Evolutionary conservation across 2,329 filamentous ascomycete genomes (phyloP).

Genomic region (Phialophora verrucosa): DNA sequence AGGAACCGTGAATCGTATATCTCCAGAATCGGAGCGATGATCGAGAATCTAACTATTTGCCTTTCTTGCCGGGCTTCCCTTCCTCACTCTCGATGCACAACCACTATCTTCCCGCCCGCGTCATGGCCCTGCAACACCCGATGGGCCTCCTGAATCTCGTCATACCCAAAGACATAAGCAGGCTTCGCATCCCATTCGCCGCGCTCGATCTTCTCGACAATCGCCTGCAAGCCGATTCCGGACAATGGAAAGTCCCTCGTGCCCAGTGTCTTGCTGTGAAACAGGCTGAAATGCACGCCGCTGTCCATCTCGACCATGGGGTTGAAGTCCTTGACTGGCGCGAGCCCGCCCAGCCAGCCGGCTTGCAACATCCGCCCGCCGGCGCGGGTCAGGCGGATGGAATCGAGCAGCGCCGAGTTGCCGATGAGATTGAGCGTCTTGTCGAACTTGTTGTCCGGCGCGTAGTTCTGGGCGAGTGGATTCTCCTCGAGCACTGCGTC

Average conservation of each 20-base stretch:
- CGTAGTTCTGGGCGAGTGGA: conserved; percentile 35
- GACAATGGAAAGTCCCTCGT: conserved; percentile 47
- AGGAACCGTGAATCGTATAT: not conserved
- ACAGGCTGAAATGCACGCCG: conserved; percentile 56
- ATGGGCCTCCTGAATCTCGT: conserved; percentile 46
- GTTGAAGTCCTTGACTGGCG: conserved; percentile 50
- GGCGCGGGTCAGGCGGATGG: conserved; percentile 44
- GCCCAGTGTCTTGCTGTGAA: conserved; percentile 50
- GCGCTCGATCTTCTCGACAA: conserved; percentile 47
- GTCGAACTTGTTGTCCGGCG: conserved; percentile 43
- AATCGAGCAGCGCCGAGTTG: conserved; percentile 49
- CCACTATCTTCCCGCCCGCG: conserved; percentile 47
- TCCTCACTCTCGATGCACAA: conserved; percentile 13
- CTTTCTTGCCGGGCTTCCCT: not conserved
- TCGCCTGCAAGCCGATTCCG: conserved; percentile 48
- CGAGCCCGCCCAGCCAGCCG: conserved; percentile 51
- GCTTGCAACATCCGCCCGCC: conserved; percentile 49
- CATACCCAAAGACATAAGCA: conserved; percentile 44
- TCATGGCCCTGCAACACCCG: conserved; percentile 44
- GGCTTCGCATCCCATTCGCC: conserved; percentile 43
- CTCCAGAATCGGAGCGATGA: not conserved
- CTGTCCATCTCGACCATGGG: conserved; percentile 53
- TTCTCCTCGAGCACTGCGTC: conserved; percentile 41
- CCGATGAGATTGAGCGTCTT: conserved; percentile 50
- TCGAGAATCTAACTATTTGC: not conserved